Conservation (phyloP, 306 rosid species). For the Lablab purpureus region DNA sequence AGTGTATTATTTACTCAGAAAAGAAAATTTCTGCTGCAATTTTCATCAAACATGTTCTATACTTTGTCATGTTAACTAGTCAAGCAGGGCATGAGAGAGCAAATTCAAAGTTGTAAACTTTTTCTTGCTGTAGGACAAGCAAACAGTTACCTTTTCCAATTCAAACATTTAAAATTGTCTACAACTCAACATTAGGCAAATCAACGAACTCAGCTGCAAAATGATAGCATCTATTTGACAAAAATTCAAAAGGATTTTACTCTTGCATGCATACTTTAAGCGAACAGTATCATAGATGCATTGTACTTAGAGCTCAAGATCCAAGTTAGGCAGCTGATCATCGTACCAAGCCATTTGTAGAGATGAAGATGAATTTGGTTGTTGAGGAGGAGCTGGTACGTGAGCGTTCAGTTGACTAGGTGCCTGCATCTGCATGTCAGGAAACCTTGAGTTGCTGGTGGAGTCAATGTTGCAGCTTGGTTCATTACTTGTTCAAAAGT, state of each 20-base stretch:
- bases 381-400: background rate
- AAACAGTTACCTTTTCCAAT: background rate
- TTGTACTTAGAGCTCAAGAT: background rate
- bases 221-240: background rate
- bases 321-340: background rate
- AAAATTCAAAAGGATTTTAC: background rate
- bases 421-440: constrained; percentile 4
- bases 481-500: background rate
- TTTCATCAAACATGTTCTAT: background rate
- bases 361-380: background rate
- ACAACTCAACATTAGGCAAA: background rate
- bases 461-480: background rate
- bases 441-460: background rate
- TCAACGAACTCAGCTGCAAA: background rate
- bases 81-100: background rate
- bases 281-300: background rate
- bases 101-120: background rate
- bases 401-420: background rate
- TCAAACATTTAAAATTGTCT: background rate
- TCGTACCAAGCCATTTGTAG: background rate
- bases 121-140: background rate
- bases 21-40: background rate
- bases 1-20: background rate
- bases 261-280: background rate
- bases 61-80: background rate